These are phyloP conservation scores for Mycosarcoma mackinlayi DNA, from an alignment of 1,284 basidiomycete species.

Conservation along the genomic window DNA sequence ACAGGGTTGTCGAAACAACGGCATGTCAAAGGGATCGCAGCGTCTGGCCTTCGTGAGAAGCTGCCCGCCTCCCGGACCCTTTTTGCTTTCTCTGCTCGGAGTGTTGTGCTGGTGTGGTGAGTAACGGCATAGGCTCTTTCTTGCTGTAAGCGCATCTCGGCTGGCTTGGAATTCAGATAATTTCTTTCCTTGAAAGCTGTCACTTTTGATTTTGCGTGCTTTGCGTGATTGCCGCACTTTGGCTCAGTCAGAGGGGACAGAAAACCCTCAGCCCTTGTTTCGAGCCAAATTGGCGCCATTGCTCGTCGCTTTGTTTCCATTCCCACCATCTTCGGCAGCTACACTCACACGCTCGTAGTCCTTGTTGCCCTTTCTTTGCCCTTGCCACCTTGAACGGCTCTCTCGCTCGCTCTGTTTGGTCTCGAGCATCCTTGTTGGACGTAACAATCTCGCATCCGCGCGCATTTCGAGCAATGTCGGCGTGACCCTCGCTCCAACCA, in stretches of 20 bases:
- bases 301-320: slow-evolving; percentile 3
- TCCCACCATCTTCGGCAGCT: neutral
- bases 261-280: slow-evolving; percentile 34
- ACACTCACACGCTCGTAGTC: neutral
- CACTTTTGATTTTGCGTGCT: neutral
- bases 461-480: slow-evolving; percentile 7
- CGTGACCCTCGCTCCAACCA: neutral
- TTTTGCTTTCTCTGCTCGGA: too few relatives aligned
- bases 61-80: too few relatives aligned
- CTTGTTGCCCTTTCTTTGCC: too few relatives aligned
- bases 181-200: too few relatives aligned
- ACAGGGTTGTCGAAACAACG: slow-evolving; percentile 4
- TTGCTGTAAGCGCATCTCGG: too few relatives aligned
- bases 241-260: neutral
- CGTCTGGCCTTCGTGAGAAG: too few relatives aligned
- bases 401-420: neutral
- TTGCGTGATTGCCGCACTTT: neutral
- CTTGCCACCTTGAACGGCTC: slow-evolving; percentile 10
- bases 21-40: neutral
- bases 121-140: too few relatives aligned
- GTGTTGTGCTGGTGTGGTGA: too few relatives aligned
- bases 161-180: too few relatives aligned
- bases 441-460: slow-evolving; percentile 1
- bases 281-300: slow-evolving; percentile 4
- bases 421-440: slow-evolving; percentile 1